Conservation (phyloP, 1,139 yeast genomes). For the Candida gigantensis region DNA sequence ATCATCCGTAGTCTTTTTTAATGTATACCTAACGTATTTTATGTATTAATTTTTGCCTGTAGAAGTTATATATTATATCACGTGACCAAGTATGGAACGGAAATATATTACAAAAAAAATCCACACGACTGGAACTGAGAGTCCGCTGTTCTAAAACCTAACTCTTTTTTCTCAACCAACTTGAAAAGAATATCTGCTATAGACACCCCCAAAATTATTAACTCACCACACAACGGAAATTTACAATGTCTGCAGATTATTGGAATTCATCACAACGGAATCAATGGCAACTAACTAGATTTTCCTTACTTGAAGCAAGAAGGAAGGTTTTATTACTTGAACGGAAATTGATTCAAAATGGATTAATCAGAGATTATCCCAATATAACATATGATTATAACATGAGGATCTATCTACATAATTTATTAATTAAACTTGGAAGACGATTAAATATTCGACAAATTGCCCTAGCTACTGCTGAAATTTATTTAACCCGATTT, state of each 20-base stretch:
- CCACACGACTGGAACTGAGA: too few species aligned
- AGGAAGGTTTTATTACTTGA: slow-evolving; percentile 41
- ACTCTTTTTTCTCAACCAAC: too few species aligned
- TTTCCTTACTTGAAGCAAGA: slow-evolving; percentile 40
- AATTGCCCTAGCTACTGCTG: slow-evolving; percentile 86
- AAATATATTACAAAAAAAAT: too few species aligned
- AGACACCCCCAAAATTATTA: too few species aligned
- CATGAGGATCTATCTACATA: slow-evolving; percentile 69
- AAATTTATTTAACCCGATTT: slow-evolving; percentile 76
- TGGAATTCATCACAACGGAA: slow-evolving; percentile 49
- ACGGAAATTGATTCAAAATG: slow-evolving; percentile 49
- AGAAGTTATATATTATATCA: too few species aligned
- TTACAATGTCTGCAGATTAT: slow-evolving; percentile 54
- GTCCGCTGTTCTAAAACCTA: too few species aligned
- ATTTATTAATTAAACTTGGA: slow-evolving; percentile 72
- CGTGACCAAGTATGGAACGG: too few species aligned
- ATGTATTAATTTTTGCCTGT: too few species aligned
- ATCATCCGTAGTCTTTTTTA: too few species aligned
- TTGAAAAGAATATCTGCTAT: too few species aligned
- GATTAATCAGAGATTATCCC: slow-evolving; percentile 45
- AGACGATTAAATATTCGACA: slow-evolving; percentile 76
- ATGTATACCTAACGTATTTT: too few species aligned
- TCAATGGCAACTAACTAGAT: slow-evolving; percentile 45
- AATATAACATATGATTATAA: slow-evolving; percentile 56
- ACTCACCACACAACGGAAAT: too few species aligned